phyloP scores from a whole-genome alignment of 2,329 filamentous ascomycete genomes.

The Zymoseptoria ardabiliae region DNA sequence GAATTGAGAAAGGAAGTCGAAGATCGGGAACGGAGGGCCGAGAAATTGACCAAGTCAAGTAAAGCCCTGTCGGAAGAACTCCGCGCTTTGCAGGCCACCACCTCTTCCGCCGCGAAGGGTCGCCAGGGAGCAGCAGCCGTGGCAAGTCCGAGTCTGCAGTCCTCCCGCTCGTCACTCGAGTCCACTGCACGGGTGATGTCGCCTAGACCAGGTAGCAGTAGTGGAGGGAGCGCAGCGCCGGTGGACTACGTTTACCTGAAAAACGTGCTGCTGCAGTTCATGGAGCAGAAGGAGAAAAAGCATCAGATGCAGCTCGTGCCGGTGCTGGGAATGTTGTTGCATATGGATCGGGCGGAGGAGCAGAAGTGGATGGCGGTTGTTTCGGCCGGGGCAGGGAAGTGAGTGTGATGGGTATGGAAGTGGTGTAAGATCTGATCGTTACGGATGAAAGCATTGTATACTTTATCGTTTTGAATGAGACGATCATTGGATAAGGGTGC shows the following conservation, averaged over 20 bases:
- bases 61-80: conserved; percentile 55
- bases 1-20: conserved; percentile 30
- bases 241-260: conserved; percentile 66
- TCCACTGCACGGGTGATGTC: conserved; percentile 42
- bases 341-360: conserved; percentile 75
- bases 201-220: conserved; percentile 29
- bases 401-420: neutral
- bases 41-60: conserved; percentile 52
- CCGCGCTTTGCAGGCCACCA: conserved; percentile 40
- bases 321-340: conserved; percentile 66
- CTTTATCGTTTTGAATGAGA: neutral
- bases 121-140: conserved; percentile 27
- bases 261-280: conserved; percentile 72
- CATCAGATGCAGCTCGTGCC: conserved; percentile 69
- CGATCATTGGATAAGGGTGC: neutral
- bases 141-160: conserved; percentile 37
- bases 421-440: neutral
- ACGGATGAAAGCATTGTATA: neutral
- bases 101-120: conserved; percentile 4
- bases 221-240: conserved; percentile 6
- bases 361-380: conserved; percentile 81
- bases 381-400: conserved; percentile 36
- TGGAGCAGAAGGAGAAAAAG: conserved; percentile 73
- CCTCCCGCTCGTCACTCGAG: conserved; percentile 53
- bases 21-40: conserved; percentile 15